Evolutionary conservation across 805 yeast species (phyloP), one percentile per base, ranked within the genome.

Genomic region (Cyberlindnera japonica): DNA sequence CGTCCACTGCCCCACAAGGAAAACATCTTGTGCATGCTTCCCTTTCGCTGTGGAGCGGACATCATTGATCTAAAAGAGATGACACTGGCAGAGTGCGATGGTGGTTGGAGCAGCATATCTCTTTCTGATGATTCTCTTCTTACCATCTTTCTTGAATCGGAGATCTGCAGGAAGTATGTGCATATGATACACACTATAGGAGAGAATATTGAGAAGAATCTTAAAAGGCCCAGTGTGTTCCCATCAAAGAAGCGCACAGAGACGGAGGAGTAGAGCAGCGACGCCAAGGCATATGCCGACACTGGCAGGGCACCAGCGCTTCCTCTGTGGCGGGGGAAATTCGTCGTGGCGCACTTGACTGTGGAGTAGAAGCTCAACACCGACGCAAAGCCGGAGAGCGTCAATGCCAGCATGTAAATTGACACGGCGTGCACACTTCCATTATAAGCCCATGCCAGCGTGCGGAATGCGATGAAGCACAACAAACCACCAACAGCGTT

Each of bases 311-410:
- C 60, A 13, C 61, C 61, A 11, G 61, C 61, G 4, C 54, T 51
- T 6, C 61, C 93, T 54, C 83, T 69, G 53, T 80, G 78, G 21
- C 74, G 63, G 0, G 91, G 91, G 49, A 83, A 84, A 53, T 83
- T 84, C 3, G 82, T 56, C 1, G 61, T 65, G 21, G 68, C 62
- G 30, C 69, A 64, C 40, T 67, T 68, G n/a, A 68, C 62, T 4
- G 86, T 72, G 21, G 83, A 74, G 53, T 73, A 83, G 44, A 76
- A 72, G 2, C 79, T 76, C 9, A 77, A 56, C 4, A 74, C 75
- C 0, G 88, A 80, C 0, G 89, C 87, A 48, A 79, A 74, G 0
- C 89, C 86, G n/a, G 76, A 68, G 23, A 69, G 54, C 0, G 63
- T 58, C 67, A 82, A 68, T 5, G 81, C 74, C 3, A 71, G 15